These are phyloP conservation scores for Apodospora peruviana DNA, from an alignment of 495 filamentous ascomycete genomes.

Conservation along the genomic window DNA sequence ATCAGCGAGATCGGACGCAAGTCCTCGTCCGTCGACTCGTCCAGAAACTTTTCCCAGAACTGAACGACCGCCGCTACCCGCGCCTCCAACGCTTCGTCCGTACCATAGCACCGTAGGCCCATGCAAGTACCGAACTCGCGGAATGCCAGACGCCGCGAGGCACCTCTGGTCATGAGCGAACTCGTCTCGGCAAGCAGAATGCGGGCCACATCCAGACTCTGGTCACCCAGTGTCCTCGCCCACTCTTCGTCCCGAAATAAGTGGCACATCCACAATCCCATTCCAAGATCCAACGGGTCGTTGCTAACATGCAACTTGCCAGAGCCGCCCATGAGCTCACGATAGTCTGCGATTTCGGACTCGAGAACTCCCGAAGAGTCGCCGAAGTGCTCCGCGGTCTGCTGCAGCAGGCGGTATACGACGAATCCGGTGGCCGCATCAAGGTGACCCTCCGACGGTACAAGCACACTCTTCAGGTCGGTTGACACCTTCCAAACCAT, in stretches of 20 bases:
- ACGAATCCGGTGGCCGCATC: constrained; percentile 60
- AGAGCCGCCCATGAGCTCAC: constrained; percentile 46
- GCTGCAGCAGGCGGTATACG: constrained; percentile 50
- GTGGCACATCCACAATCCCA: constrained; percentile 61
- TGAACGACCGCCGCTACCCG: constrained; percentile 44
- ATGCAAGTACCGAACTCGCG: constrained; percentile 58
- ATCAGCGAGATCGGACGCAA: constrained; percentile 55
- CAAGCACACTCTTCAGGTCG: constrained; percentile 46
- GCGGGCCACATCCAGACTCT: constrained; percentile 42
- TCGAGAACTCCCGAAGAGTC: constrained; percentile 30
- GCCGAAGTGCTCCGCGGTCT: constrained; percentile 27
- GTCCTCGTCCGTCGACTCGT: constrained; percentile 38
- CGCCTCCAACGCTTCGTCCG: constrained; percentile 31
- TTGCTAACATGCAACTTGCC: constrained; percentile 44
- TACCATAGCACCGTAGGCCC: constrained; percentile 51
- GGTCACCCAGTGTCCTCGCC: constrained; percentile 39
- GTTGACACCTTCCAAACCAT: constrained; percentile 63
- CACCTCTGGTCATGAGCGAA: constrained; percentile 29
- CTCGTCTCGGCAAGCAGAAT: constrained; percentile 26
- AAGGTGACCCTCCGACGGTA: constrained; percentile 53
- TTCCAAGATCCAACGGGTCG: constrained; percentile 58
- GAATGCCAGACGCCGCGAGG: constrained; percentile 50
- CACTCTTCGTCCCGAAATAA: constrained; percentile 49
- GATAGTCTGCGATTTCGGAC: constrained; percentile 54
- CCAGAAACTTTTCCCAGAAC: constrained; percentile 48